Evolutionary conservation across 176 grass and related monocot genomes (phyloP), one percentile per base, ranked within the genome.

Genomic region (Phoenix dactylifera): DNA sequence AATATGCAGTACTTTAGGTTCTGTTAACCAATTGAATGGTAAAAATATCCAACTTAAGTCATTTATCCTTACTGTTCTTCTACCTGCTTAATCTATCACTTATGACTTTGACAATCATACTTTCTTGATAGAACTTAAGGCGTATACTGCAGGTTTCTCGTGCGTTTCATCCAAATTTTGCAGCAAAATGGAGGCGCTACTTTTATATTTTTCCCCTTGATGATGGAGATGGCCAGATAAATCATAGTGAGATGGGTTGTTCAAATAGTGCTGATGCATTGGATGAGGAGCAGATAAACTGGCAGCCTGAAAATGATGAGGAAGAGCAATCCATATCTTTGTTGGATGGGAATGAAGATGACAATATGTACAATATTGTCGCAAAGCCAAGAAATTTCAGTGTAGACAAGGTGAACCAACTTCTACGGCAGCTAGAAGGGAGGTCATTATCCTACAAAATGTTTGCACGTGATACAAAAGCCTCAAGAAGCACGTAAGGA

Each of bases 81-180:
- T 20, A 59, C 57, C 25, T 29, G 3, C 26, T 23, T 15, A 16
- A 55, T 52, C 35, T 12, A 3, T 44, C 35, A 44, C 35, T 44
- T 1, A 44, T 44, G 35, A 44, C 10, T 12, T 44, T 14, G 10
- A 44, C 35, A 14, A 44, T 44, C 35, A 44, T 44, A 12, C 1
- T 9, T 44, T 44, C 35, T 12, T 44, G 35, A 9, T 44, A 14
- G 35, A 44, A 7, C 35, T 44, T 12, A 44, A 44, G 5, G 17
- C 19, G 48, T 35, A 16, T 55, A 2, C 14, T 90, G 70, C 74
- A 96, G 92, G 86, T 96, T 19, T 72, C 80, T 20, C 87, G 83
- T 63, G 75, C 69, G 76, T 96, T 96, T 74, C 92, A 96, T 78
- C 92, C 92, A 56, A 96, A 90, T 76, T 96, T 96, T 90, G 20